These are phyloP conservation scores for Fusarium nygamai DNA, from an alignment of 2,329 filamentous ascomycete genomes.

Conservation along the genomic window DNA sequence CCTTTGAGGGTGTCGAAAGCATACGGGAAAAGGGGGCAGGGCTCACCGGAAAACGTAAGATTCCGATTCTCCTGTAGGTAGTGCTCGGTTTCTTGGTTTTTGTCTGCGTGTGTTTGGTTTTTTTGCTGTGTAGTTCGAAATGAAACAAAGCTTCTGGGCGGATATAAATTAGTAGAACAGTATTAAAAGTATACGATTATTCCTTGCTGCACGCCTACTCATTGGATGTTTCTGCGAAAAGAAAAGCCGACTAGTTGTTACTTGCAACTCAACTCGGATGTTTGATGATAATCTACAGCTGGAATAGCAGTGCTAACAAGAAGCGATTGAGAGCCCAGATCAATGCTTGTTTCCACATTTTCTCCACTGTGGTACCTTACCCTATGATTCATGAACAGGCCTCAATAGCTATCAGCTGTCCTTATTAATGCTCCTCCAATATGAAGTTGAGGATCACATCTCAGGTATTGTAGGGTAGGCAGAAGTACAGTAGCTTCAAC, in stretches of 20 bases:
- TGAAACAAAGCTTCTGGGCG: neutral
- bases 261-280: neutral
- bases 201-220: neutral
- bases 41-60: neutral
- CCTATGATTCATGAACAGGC: neutral
- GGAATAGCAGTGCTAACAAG: neutral
- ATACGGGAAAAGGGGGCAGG: fast-evolving
- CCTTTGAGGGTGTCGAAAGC: fast-evolving
- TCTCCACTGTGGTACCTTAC: neutral
- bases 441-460: neutral
- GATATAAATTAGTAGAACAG: neutral
- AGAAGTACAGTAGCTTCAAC: neutral
- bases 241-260: neutral
- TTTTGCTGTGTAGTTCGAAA: neutral
- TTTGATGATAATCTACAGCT: too few relatives aligned
- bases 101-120: neutral
- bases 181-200: neutral
- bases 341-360: neutral
- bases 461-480: neutral
- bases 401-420: neutral
- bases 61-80: neutral
- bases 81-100: neutral
- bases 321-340: neutral
- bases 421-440: neutral
- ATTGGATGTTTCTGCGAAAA: too few relatives aligned